Evolutionary conservation across 805 yeast species (phyloP).

Genomic region (Wickerhamomyces subpelliculosus): DNA sequence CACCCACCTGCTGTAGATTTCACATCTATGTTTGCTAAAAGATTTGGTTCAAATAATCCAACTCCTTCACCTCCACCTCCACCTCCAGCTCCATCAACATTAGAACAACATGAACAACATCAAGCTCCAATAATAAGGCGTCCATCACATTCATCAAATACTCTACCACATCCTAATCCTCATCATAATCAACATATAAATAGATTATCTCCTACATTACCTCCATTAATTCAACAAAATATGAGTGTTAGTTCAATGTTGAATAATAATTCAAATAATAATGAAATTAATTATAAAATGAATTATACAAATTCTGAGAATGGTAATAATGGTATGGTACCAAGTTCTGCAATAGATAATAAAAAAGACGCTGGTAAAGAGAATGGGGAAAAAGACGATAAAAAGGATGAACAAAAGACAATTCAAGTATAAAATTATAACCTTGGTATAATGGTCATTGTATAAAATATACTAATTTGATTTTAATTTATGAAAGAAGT

Average conservation of each 20-base stretch:
- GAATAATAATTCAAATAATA: conserved; percentile 4
- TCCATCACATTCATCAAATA: not conserved
- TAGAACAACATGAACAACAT: too few species aligned
- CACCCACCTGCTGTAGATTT: not conserved
- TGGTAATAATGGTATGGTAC: not conserved
- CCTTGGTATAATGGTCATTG: too few species aligned
- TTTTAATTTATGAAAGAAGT: too few species aligned
- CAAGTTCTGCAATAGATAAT: not conserved
- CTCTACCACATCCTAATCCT: too few species aligned
- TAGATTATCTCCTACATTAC: not conserved
- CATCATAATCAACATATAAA: not conserved
- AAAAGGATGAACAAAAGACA: too few species aligned
- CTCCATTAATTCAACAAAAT: conserved; percentile 3
- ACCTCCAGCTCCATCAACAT: too few species aligned
- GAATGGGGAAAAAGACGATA: too few species aligned
- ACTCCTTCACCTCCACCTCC: conserved; percentile 1
- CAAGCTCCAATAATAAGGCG: not conserved
- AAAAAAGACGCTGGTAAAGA: not conserved
- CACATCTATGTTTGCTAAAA: not conserved
- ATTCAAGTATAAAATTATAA: too few species aligned
- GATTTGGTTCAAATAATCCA: not conserved
- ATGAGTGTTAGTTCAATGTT: conserved; percentile 15
- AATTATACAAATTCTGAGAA: too few species aligned
- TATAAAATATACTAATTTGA: too few species aligned
- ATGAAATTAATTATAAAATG: not conserved